Evolutionary conservation across 106 monocot species (phyloP).

Genomic region (Dioscorea alata): DNA sequence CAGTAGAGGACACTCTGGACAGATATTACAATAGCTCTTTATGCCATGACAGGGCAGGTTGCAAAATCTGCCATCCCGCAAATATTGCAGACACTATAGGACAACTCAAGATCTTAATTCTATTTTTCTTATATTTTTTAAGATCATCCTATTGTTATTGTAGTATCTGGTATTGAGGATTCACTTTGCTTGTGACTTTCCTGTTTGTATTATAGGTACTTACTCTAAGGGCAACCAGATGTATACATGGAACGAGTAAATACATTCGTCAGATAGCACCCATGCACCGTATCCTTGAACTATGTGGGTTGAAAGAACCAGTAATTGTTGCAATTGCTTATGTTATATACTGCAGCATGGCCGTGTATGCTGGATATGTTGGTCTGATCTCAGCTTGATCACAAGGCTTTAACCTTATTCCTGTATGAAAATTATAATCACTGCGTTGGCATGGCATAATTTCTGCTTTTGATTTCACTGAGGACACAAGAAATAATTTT

Average conservation of each 20-base stretch:
- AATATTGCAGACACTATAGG: background rate
- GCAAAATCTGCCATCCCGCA: too few relatives aligned
- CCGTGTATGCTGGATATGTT: slow-evolving; percentile 58
- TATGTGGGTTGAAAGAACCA: slow-evolving; percentile 46
- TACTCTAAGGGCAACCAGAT: slow-evolving; percentile 13
- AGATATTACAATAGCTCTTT: too few relatives aligned
- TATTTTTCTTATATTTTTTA: background rate
- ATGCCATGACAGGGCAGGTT: too few relatives aligned
- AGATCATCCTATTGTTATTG: background rate
- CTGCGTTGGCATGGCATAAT: too few relatives aligned
- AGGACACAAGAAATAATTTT: too few relatives aligned
- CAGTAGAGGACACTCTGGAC: too few relatives aligned
- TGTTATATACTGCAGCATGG: slow-evolving; percentile 32
- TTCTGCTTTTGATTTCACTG: too few relatives aligned
- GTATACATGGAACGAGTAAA: slow-evolving; percentile 8
- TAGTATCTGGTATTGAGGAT: background rate
- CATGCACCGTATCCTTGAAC: slow-evolving; percentile 31
- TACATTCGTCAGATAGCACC: slow-evolving; percentile 18
- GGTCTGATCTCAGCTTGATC: slow-evolving; percentile 59
- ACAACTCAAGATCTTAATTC: background rate
- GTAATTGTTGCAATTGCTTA: slow-evolving; percentile 45
- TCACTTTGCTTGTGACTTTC: background rate
- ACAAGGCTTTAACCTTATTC: background rate
- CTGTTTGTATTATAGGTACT: slow-evolving; percentile 21
- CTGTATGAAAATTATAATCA: too few relatives aligned